Conservation (phyloP, 805 yeast genomes). For the Metschnikowia bowlesiae region DNA sequence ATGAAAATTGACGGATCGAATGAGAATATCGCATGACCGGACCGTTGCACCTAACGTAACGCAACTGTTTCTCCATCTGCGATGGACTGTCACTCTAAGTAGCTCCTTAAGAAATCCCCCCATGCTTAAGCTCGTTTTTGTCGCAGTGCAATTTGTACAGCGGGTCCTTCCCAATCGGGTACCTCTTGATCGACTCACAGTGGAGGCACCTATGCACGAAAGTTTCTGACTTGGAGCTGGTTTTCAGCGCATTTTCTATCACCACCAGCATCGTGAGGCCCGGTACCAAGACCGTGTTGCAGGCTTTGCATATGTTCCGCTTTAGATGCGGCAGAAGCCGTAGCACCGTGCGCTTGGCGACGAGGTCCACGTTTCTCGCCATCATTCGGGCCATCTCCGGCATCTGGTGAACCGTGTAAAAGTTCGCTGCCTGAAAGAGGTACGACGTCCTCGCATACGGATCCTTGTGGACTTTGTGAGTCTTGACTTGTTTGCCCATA, state of each 20-base stretch:
- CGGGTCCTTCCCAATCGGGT: slow-evolving; percentile 57
- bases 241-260: slow-evolving; percentile 41
- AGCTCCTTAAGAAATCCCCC: neutral
- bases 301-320: slow-evolving; percentile 64
- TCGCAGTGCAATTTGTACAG: slow-evolving; percentile 48
- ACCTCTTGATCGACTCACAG: slow-evolving; percentile 55
- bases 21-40: no score
- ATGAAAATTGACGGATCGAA: no score
- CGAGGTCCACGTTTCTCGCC: slow-evolving; percentile 50
- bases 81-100: neutral
- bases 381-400: slow-evolving; percentile 52
- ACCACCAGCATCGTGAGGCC: slow-evolving; percentile 39
- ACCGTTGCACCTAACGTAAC: no score
- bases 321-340: slow-evolving; percentile 63
- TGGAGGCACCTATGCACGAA: slow-evolving; percentile 44
- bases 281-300: slow-evolving; percentile 50
- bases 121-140: slow-evolving; percentile 10
- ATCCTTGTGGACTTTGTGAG: slow-evolving; percentile 41
- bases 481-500: slow-evolving; percentile 14
- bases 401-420: slow-evolving; percentile 27
- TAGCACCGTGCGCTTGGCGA: slow-evolving; percentile 64
- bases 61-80: neutral
- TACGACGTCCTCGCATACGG: slow-evolving; percentile 57
- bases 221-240: slow-evolving; percentile 32
- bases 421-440: slow-evolving; percentile 51